phyloP scores from a whole-genome alignment of 805 yeast genomes.

The Spathaspora hagerdaliae region DNA sequence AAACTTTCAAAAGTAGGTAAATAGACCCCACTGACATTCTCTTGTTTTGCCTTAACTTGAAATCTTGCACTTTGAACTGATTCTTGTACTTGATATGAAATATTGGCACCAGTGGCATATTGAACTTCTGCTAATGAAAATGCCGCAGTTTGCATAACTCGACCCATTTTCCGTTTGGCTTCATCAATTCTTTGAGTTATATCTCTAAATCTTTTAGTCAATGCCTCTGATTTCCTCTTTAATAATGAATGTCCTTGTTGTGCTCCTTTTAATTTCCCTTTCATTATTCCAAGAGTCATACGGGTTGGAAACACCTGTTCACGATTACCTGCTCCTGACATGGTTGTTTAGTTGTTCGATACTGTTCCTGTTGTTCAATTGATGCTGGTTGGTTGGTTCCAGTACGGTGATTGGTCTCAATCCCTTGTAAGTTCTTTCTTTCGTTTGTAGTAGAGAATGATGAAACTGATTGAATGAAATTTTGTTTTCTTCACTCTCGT shows the following conservation, averaged over 20 bases:
- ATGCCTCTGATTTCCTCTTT: conserved; percentile 94
- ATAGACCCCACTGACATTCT: conserved; percentile 93
- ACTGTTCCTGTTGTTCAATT: too few relatives aligned
- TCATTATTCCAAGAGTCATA: conserved; percentile 95
- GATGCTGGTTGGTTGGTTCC: too few relatives aligned
- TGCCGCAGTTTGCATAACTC: conserved; percentile 97
- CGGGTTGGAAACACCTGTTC: conserved; percentile 97
- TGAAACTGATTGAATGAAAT: too few relatives aligned
- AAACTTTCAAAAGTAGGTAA: conserved; percentile 89
- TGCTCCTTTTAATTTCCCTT: conserved; percentile 93
- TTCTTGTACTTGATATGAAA: conserved; percentile 94
- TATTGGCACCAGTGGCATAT: conserved; percentile 95
- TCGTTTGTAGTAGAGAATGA: too few relatives aligned
- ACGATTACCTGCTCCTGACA: conserved; percentile 75
- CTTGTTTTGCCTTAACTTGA: conserved; percentile 87
- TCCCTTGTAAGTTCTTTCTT: too few relatives aligned
- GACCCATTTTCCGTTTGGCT: conserved; percentile 94
- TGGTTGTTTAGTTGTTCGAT: conserved; percentile 10
- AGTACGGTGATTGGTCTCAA: too few relatives aligned
- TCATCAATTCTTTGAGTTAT: conserved; percentile 92
- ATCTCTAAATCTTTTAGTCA: conserved; percentile 94
- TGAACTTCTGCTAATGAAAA: conserved; percentile 96
- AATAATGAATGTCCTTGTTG: conserved; percentile 91
- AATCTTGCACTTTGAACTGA: conserved; percentile 88
- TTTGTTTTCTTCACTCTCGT: too few relatives aligned